Base-by-base conservation (phyloP, 495 filamentous ascomycete genomes). In the Talaromyces wortmannii region DNA sequence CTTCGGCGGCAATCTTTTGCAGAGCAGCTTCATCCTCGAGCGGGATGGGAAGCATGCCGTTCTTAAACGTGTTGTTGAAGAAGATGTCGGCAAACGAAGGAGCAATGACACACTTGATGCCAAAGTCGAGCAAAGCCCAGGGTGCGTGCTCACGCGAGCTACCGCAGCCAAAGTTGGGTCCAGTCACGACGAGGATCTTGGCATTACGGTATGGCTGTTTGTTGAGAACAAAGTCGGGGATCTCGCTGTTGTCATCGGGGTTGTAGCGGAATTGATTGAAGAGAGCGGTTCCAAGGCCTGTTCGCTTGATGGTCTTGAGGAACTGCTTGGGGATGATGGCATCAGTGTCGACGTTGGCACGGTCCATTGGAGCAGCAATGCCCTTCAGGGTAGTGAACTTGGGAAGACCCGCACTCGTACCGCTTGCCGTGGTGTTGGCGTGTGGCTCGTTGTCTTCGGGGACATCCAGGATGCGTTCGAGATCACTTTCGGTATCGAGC, bases 61-160 rank as follows among this genome's bases (percentile, higher is more conserved):
- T 98, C 81, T 98, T 98, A 83, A 97, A 97, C 15, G 90, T 95
- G 76, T 98, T 98, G 82, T 97, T 98, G 83, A 91, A 95, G 83
- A 97, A 97, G 72, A 98, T 98, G 65, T 98, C 94, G 56, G 91
- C 92, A 63, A 88, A 98, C 13, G 85, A 89, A 10, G 91, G 90
- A 1, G 92, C 94, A 61, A 97, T 95, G 59, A 97, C 80, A 66
- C 88, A 91, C 63, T 86, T 89, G 74, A 98, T 94, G 55, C 94
- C 94, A 62, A 97, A 97, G 71, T 98, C 94, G 48, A 94, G 84
- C 29, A 98, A 79, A 17, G 94, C 92, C 94, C 94, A 98, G 23
- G 94, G 94, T 13, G 94, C 94, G 76, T 98, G 94, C 73, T 98
- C 94, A 59, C 94, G 83, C 30, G 87, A 91, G 67, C 84, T 89